Conservation (phyloP, 257 asterid genomes). For the Buddleja alternifolia region DNA sequence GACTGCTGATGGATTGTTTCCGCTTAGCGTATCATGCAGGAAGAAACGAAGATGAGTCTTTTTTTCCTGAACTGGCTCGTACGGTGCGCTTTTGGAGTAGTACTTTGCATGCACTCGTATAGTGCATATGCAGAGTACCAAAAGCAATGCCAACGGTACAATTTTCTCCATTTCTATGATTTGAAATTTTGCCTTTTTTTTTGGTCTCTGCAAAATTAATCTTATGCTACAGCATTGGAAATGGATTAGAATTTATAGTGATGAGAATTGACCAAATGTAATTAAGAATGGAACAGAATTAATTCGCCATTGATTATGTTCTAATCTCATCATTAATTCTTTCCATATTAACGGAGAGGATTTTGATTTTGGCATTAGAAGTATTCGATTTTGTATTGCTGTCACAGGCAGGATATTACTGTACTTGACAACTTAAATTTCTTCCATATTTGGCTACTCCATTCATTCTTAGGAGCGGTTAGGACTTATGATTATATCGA, state of each 20-base stretch:
- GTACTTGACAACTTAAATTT: not conserved
- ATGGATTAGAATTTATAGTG: not conserved
- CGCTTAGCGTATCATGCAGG: constrained; percentile 51
- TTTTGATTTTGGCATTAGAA: not conserved
- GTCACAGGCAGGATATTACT: not conserved
- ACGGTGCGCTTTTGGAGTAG: constrained; percentile 32
- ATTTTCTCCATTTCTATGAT: constrained; percentile 31
- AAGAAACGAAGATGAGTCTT: constrained; percentile 44
- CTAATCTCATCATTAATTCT: not conserved
- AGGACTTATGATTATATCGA: no score
- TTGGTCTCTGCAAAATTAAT: not conserved
- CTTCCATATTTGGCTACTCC: not conserved
- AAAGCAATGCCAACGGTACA: constrained; percentile 19
- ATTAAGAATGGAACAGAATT: no score
- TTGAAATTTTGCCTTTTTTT: not conserved
- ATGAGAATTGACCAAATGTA: no score
- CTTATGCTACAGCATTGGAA: not conserved
- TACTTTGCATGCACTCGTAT: constrained; percentile 26
- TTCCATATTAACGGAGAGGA: not conserved
- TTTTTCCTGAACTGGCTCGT: constrained; percentile 25
- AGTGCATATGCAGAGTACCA: constrained; percentile 13
- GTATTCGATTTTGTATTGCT: not conserved
- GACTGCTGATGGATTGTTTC: constrained; percentile 38
- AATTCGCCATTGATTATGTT: not conserved
- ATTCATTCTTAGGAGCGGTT: no score